These are phyloP conservation scores for Saccharomyces hybrid DNA, from an alignment of 1,139 yeast genomes.

Conservation along the genomic window DNA sequence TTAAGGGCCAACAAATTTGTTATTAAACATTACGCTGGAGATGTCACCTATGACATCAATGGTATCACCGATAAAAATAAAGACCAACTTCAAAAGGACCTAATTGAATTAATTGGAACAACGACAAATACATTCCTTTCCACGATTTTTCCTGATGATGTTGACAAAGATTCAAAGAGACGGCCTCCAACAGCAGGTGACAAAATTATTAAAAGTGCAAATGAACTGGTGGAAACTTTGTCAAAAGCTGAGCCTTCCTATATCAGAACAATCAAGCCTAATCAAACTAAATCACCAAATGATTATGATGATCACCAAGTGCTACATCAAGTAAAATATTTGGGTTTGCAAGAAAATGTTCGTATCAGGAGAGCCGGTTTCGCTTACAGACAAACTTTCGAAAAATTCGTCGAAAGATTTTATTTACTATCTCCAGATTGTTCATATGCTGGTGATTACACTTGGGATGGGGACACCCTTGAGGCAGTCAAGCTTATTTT, in stretches of 20 bases:
- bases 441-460: slow-evolving; percentile 97
- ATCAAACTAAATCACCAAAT: slow-evolving; percentile 82
- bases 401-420: slow-evolving; percentile 94
- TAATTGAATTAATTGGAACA: slow-evolving; percentile 68
- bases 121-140: slow-evolving; percentile 62
- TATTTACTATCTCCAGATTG: slow-evolving; percentile 81
- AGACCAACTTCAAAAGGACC: slow-evolving; percentile 85
- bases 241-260: slow-evolving; percentile 90
- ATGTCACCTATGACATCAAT: slow-evolving; percentile 83
- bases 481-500: slow-evolving; percentile 78
- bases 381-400: slow-evolving; percentile 96
- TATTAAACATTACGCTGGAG: slow-evolving; percentile 97
- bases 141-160: slow-evolving; percentile 70
- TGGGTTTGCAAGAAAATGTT: slow-evolving; percentile 95
- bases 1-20: slow-evolving; percentile 82
- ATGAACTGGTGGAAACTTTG: slow-evolving; percentile 79
- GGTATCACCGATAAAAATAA: slow-evolving; percentile 97
- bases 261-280: slow-evolving; percentile 96
- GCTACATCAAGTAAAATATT: slow-evolving; percentile 88
- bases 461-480: slow-evolving; percentile 83
- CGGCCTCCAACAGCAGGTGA: slow-evolving; percentile 98
- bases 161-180: slow-evolving; percentile 65
- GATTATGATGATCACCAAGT: slow-evolving; percentile 90
- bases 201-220: slow-evolving; percentile 88
- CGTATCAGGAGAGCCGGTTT: slow-evolving; percentile 98